phyloP scores from a whole-genome alignment of 148 eudicot species.

The Silene conica region DNA sequence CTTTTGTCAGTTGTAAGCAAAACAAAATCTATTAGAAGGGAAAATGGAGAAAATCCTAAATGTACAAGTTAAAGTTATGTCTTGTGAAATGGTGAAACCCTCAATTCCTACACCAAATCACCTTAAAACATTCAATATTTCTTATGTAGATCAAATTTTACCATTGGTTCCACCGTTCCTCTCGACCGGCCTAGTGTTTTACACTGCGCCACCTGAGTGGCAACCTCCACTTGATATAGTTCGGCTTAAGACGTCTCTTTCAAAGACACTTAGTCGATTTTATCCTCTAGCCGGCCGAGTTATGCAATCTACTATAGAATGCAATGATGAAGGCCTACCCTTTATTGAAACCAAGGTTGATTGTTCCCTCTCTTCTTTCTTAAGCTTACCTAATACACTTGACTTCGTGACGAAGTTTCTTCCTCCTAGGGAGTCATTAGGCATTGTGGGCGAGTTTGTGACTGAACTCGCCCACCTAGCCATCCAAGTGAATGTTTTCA shows the following conservation, averaged over 20 bases:
- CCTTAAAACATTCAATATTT: background rate
- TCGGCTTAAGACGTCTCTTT: slow-evolving; percentile 7
- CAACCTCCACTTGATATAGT: background rate
- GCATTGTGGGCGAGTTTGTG: background rate
- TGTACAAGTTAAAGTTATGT: slow-evolving; percentile 7
- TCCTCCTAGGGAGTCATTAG: slow-evolving; percentile 3
- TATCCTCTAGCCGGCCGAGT: slow-evolving; percentile 22
- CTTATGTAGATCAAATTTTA: slow-evolving; percentile 16
- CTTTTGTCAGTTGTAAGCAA: background rate
- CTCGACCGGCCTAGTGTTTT: slow-evolving; percentile 12
- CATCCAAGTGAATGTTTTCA: slow-evolving; percentile 13
- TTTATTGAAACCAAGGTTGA: slow-evolving; percentile 12
- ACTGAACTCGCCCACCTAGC: slow-evolving; percentile 3
- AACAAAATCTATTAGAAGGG: background rate
- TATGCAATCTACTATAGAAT: slow-evolving; percentile 11
- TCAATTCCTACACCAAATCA: slow-evolving; percentile 17
- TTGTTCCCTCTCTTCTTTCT: slow-evolving; percentile 11
- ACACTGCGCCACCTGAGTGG: background rate
- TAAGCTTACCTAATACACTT: background rate
- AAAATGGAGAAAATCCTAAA: slow-evolving; percentile 5
- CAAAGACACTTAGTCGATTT: slow-evolving; percentile 9
- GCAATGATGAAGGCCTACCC: slow-evolving; percentile 18
- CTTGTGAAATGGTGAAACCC: slow-evolving; percentile 14
- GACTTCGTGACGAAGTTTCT: slow-evolving; percentile 2
- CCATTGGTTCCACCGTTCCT: slow-evolving; percentile 18